A percentile compares a stretch with the other conserved stretches of the same genome.
Conservation (phyloP, 2,329 filamentous ascomycete species). For the Alternaria sp. region DNA sequence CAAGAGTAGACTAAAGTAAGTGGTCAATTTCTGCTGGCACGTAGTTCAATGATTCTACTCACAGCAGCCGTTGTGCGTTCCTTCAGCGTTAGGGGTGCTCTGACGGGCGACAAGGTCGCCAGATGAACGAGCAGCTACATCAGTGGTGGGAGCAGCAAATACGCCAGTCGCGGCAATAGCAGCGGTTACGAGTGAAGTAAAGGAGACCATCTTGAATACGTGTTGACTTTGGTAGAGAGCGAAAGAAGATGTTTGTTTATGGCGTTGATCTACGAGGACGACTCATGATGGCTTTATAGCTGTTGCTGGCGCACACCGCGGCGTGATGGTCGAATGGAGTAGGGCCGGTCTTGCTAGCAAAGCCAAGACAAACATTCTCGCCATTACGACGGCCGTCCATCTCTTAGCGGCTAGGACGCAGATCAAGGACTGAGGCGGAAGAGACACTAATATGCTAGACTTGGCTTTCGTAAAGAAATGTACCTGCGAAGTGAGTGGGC, state of each 20-base stretch:
- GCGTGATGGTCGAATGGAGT: slow-evolving; percentile 12
- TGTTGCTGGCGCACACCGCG: slow-evolving; percentile 15
- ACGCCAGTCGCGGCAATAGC: slow-evolving; percentile 37
- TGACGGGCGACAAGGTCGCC: slow-evolving; percentile 41
- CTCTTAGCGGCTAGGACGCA: slow-evolving; percentile 31
- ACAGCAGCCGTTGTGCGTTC: slow-evolving; percentile 66
- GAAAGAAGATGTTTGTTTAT: slow-evolving; percentile 22
- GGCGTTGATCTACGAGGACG: slow-evolving; percentile 23
- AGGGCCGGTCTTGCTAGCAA: slow-evolving; percentile 18
- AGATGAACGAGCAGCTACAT: slow-evolving; percentile 50
- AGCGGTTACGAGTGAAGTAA: slow-evolving; percentile 39
- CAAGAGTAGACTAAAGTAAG: slow-evolving; percentile 58
- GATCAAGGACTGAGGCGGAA: slow-evolving; percentile 24
- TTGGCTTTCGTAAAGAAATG: slow-evolving; percentile 25
- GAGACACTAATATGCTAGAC: slow-evolving; percentile 28
- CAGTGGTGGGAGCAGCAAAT: slow-evolving; percentile 42
- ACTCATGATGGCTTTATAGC: slow-evolving; percentile 33
- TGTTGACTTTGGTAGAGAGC: slow-evolving; percentile 6
- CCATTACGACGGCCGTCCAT: slow-evolving; percentile 22
- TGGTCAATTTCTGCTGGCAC: background rate
- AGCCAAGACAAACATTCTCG: slow-evolving; percentile 26
- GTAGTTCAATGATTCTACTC: background rate
- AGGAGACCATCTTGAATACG: slow-evolving; percentile 40
- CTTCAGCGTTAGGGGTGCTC: slow-evolving; percentile 59
- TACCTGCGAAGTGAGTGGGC: background rate